Percentiles rank a stretch among this genome's conserved stretches.
Conservation (phyloP, 2,329 filamentous ascomycete genomes). For the Nakataea oryzae region DNA sequence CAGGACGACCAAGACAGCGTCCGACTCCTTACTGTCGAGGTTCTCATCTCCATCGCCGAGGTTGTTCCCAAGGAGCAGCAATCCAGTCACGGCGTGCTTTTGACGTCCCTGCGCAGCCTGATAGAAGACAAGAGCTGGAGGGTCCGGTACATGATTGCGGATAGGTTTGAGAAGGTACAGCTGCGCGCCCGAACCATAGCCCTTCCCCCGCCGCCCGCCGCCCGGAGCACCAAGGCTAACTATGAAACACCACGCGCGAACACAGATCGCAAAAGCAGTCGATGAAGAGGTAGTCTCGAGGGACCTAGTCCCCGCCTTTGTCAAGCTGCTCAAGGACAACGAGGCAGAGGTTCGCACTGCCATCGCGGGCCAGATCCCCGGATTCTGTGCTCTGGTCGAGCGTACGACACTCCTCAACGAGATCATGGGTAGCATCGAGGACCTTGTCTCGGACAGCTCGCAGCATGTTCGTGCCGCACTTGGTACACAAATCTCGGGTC, state of each 20-base stretch:
- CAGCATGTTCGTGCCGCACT: slow-evolving; percentile 94
- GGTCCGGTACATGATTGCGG: slow-evolving; percentile 97
- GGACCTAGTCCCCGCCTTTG: slow-evolving; percentile 91
- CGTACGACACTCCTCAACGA: slow-evolving; percentile 82
- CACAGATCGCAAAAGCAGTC: slow-evolving; percentile 90
- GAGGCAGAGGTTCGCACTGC: slow-evolving; percentile 96
- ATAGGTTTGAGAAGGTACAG: slow-evolving; percentile 88
- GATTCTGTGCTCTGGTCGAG: slow-evolving; percentile 87
- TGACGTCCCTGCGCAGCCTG: slow-evolving; percentile 81
- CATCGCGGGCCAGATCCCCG: slow-evolving; percentile 94
- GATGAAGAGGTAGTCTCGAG: slow-evolving; percentile 92
- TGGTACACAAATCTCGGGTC: slow-evolving; percentile 91
- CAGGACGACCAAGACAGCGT: slow-evolving; percentile 97
- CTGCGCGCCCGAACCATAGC: not conserved
- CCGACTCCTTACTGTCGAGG: slow-evolving; percentile 87
- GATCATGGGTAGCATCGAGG: slow-evolving; percentile 93
- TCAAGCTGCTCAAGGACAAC: slow-evolving; percentile 94
- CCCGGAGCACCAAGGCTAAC: not conserved
- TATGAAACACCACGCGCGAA: not conserved
- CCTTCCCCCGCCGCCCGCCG: not conserved
- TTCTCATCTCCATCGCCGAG: slow-evolving; percentile 92
- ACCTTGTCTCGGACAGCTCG: slow-evolving; percentile 88
- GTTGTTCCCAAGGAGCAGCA: slow-evolving; percentile 98
- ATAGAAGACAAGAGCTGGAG: slow-evolving; percentile 99
- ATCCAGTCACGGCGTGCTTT: slow-evolving; percentile 83